Base-by-base conservation (phyloP, 78 protist species). In the Polysphondylium violaceum region DNA sequence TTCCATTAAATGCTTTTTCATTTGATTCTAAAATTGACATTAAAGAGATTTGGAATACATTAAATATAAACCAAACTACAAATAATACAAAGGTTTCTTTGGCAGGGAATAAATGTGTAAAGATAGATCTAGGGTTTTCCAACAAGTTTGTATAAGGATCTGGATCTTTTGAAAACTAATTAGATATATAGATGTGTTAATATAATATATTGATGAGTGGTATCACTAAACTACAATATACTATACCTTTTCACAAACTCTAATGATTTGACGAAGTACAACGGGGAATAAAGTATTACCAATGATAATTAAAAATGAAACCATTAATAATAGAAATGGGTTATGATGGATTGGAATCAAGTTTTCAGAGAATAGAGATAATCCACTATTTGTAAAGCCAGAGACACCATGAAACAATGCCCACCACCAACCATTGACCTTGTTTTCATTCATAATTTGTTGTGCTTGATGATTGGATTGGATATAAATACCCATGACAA, bases 301-400 rank as follows among this genome's bases (percentile, higher is more conserved):
- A 0, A 74, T 3, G 25, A 81, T 23, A 35, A 90, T 59, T 41
- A 90, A 41, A 36, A 67, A 31, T 4, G 91, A 79, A 5, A 90
- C 11, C 0, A 43, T 0, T 19, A 78, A 17, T 12, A 76, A n/a
- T 35, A 81, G 21, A 36, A 71, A 56, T 3, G 65, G 23, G 9
- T 51, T 29, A 17, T 56, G 16, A 50, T 74, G 63, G 6, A 79
- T 14, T 44, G 64, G 90, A n/a, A 71, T 38, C 44, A 90, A 7
- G 77, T 74, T 90, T 68, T 81, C 90, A 19, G 35, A 19, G 6
- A 78, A 41, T 3, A 90, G 67, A 38, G 86, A 31, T 8, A 79
- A 33, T 2, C 94, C 94, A 33, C 50, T 59, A 65, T 90, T 90
- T 21, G 78, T 90, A n/a, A 90, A 90, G 17, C 91, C 94, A 8